Evolutionary conservation across 768 basidiomycete species (phyloP).

Genomic region (Suillus variegatus): DNA sequence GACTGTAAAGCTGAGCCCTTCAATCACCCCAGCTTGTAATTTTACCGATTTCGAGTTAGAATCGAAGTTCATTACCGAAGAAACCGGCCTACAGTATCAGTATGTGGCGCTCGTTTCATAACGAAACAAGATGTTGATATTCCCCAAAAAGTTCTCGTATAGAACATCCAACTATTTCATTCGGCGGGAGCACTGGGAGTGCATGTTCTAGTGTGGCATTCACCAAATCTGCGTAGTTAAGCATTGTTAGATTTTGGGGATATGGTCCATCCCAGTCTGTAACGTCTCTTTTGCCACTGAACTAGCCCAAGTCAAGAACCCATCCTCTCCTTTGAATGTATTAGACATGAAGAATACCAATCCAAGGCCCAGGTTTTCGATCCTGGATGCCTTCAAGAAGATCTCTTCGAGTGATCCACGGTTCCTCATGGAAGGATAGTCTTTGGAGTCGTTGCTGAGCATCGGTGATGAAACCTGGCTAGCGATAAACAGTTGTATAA

Average conservation of each 20-base stretch:
- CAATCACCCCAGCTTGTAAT: constrained; percentile 61
- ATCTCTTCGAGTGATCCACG: constrained; percentile 71
- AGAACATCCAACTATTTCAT: constrained; percentile 69
- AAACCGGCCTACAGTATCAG: constrained; percentile 63
- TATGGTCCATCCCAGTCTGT: constrained; percentile 59
- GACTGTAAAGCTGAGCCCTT: background rate
- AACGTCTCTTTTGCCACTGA: constrained; percentile 71
- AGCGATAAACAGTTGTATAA: constrained; percentile 68
- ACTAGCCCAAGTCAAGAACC: constrained; percentile 66
- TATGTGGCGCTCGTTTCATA: constrained; percentile 33
- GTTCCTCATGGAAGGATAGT: constrained; percentile 48
- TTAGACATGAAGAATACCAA: constrained; percentile 68
- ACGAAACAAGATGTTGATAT: constrained; percentile 2
- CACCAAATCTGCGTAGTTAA: constrained; percentile 34
- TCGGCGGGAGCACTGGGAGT: constrained; percentile 78
- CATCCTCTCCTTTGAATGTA: constrained; percentile 41
- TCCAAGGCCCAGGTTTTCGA: constrained; percentile 71
- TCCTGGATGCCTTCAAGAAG: constrained; percentile 71
- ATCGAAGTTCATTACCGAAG: constrained; percentile 47
- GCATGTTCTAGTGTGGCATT: constrained; percentile 74
- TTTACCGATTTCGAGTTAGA: constrained; percentile 80
- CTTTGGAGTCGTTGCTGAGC: constrained; percentile 38
- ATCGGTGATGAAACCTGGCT: constrained; percentile 76
- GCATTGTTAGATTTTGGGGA: constrained; percentile 33
- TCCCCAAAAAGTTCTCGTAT: constrained; percentile 59